Base-by-base conservation (phyloP, 768 basidiomycete genomes). In the Hericium erinaceus region DNA sequence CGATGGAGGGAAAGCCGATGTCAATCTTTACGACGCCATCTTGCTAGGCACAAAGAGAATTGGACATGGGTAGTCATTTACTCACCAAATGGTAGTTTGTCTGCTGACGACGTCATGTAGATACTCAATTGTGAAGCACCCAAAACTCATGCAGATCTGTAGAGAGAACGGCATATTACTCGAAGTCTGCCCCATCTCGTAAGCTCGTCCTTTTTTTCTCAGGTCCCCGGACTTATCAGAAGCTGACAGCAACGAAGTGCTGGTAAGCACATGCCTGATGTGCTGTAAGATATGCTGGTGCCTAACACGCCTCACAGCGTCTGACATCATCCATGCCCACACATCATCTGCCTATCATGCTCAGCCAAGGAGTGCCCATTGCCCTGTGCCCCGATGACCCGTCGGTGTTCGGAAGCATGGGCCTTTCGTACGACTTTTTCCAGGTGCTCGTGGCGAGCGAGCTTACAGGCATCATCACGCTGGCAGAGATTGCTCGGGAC, bases 101-200 rank as follows among this genome's bases (percentile, higher is more conserved):
- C 41, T 12, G 6, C n/a, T 53, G 24, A 49, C 33, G 44, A 18
- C 55, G 39, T 13, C 41, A 24, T 48, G 22, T 55, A 88, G 85
- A 6, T 90, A 82, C 66, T 89, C 87, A 7, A 70, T 91, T n/a
- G 75, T 79, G 38, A 90, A 88, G 65, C 89, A 91, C 65, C 88
- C 87, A 1, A 81, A 80, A 61, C 71, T 91, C 33, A 80, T 91
- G 70, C 73, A 84, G 41, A 77, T 79, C 7, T 89, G 88, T 68
- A 74, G 79, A 48, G 78, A 87, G 61, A 75, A 73, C 54, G 74
- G 74, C 4, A 85, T 92, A 60, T 77, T 83, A 1, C 65, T 90
- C 18, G 89, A 91, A 70, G 77, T 89, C 22, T 90, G 89, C 66
- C 88, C 89, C 1, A 88, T 91, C 59, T 91, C 87, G 87, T 89